Evolutionary conservation across 2,329 filamentous ascomycete genomes (phyloP).

Genomic region (Colletotrichum truncatum): DNA sequence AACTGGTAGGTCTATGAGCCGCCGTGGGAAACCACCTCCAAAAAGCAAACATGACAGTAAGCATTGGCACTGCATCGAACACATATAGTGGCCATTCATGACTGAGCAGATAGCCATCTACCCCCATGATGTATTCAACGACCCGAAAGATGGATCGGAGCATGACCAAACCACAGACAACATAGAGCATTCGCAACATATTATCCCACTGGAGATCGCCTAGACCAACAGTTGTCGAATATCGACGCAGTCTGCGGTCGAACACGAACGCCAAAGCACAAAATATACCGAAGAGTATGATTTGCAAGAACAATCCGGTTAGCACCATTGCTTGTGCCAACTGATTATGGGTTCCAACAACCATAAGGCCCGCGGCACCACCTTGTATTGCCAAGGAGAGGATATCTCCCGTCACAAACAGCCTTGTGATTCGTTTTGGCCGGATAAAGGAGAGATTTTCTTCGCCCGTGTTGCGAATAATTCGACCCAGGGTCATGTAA

Average conservation of each 20-base stretch:
- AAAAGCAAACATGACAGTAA: conserved; percentile 35
- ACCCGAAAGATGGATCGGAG: conserved; percentile 55
- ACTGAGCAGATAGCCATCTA: conserved; percentile 47
- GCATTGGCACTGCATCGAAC: conserved; percentile 53
- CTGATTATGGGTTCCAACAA: conserved; percentile 41
- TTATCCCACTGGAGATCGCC: background rate
- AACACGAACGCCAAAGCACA: conserved; percentile 36
- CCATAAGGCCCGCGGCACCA: conserved; percentile 39
- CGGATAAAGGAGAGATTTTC: conserved; percentile 43
- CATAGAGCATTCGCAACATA: conserved; percentile 16
- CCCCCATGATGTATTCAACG: conserved; percentile 56
- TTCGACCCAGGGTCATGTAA: conserved; percentile 58
- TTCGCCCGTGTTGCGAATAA: conserved; percentile 48
- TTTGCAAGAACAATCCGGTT: conserved; percentile 64
- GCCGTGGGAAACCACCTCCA: conserved; percentile 34
- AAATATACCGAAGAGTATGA: conserved; percentile 63
- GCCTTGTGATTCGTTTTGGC: conserved; percentile 55
- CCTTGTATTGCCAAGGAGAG: conserved; percentile 44
- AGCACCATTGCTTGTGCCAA: conserved; percentile 48
- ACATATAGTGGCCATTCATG: conserved; percentile 54
- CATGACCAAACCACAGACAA: conserved; percentile 38
- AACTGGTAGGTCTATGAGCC: too few relatives aligned
- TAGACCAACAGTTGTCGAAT: conserved; percentile 14
- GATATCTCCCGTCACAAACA: conserved; percentile 63
- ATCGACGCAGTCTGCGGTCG: conserved; percentile 8